phyloP scores from a whole-genome alignment of 768 basidiomycete genomes.

The Suillus bovinus region DNA sequence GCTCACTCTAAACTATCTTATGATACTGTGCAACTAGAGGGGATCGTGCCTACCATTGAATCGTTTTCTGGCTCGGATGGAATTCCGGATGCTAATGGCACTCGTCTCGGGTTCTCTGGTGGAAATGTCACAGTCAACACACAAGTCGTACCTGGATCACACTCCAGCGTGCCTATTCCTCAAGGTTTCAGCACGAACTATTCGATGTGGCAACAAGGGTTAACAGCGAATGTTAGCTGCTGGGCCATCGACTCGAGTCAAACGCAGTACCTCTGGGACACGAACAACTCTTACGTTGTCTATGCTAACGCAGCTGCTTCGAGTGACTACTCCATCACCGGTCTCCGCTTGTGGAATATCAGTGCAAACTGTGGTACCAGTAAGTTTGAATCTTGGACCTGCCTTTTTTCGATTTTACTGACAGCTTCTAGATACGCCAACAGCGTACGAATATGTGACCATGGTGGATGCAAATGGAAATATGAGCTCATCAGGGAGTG shows the following conservation, averaged over 20 bases:
- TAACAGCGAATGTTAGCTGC: slow-evolving; percentile 10
- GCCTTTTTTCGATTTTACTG: neutral
- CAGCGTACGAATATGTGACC: slow-evolving; percentile 9
- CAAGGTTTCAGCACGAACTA: slow-evolving; percentile 9
- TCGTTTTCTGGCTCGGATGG: slow-evolving; percentile 5
- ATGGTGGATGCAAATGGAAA: slow-evolving; percentile 1
- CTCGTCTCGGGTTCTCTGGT: slow-evolving; percentile 8
- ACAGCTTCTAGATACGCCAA: neutral
- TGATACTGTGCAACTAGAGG: slow-evolving; percentile 1
- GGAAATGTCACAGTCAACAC: slow-evolving; percentile 9
- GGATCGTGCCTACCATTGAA: slow-evolving; percentile 6
- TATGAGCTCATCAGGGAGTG: neutral
- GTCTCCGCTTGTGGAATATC: slow-evolving; percentile 8
- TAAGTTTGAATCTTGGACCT: neutral
- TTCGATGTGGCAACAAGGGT: slow-evolving; percentile 9
- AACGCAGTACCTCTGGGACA: neutral
- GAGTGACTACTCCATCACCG: neutral
- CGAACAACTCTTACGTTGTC: neutral
- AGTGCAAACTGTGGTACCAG: slow-evolving; percentile 4
- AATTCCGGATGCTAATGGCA: neutral
- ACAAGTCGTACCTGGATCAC: neutral
- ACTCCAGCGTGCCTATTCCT: neutral
- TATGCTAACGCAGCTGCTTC: neutral
- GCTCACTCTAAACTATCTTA: neutral
- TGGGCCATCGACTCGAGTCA: neutral